Base-by-base conservation (phyloP, 2,329 filamentous ascomycete genomes). In the Passalora sequoiae region DNA sequence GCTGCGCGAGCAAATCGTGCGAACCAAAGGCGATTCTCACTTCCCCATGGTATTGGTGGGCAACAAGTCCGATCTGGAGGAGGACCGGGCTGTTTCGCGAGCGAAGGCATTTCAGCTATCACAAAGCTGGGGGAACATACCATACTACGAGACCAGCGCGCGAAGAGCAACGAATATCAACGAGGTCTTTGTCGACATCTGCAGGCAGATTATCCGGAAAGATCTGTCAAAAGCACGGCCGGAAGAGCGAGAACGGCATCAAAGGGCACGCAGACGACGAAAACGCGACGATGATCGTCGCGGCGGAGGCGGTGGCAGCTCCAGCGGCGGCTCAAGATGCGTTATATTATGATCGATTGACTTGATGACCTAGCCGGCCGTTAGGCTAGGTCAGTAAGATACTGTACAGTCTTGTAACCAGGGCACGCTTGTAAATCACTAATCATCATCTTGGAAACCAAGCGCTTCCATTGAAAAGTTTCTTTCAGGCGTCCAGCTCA, bases 101-200 rank as follows among this genome's bases (percentile, higher is more conserved):
- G 83, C 84, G 49, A 82, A 82, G 56, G 89, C 86, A 4, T 94
- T 94, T 61, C 77, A 83, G 22, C 77, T 94, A 51, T 89, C 86
- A n/a, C 86, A 92, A 61, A 78, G 77, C 60, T 95, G 89, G 89
- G 84, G 83, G 15, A 81, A 82, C 56, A 86, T 86, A 25, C 89
- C 89, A 0, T 95, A 94, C 65, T 95, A 94, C 61, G 89, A 95
- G 69, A 84, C 89, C 25, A 91, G 85, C 51, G 89, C 89, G 38
- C 76, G 89, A 51, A 81, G 86, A 56, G 75, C 83, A 60, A 86
- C 84, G 51, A 95, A 95, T 57, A 89, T 95, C 12, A 87, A 94
- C 56, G 89, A 94, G 63, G 86, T 89, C 35, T 95, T 94, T 66
- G 57, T 64, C 35, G 63, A 66, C 50, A 61, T 66, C 22, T 64